Conservation (phyloP, 1,284 basidiomycete species). For the Rhodotorula sp. region DNA sequence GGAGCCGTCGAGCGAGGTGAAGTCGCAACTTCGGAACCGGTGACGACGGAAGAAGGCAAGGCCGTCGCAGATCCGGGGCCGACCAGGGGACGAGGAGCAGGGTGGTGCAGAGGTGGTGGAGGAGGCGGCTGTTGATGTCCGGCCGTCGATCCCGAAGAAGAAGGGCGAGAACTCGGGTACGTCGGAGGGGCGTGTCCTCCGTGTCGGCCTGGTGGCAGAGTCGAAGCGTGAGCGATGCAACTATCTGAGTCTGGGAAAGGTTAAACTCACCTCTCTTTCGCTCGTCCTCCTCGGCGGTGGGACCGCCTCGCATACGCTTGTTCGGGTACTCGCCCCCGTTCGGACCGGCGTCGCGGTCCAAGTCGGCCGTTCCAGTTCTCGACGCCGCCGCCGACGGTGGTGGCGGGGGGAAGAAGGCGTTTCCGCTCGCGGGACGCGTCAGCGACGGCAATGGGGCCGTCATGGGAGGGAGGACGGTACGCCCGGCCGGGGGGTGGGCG, state of each 20-base stretch:
- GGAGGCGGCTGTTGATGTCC: not conserved
- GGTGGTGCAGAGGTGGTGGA: conserved; percentile 21
- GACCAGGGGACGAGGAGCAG: conserved; percentile 15
- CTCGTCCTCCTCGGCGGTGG: conserved; percentile 19
- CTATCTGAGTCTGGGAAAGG: no score
- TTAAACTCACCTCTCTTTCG: conserved; percentile 11
- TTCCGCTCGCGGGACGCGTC: not conserved
- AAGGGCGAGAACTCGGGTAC: conserved; percentile 21
- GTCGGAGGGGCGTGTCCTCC: conserved; percentile 14
- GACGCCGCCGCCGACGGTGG: not conserved
- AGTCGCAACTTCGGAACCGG: not conserved
- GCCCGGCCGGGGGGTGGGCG: not conserved
- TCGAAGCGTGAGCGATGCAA: not conserved
- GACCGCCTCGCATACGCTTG: conserved; percentile 17
- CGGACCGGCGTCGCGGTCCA: not conserved
- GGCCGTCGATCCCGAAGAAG: conserved; percentile 21
- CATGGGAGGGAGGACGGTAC: conserved; percentile 18
- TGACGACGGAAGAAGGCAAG: conserved; percentile 5
- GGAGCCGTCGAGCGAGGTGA: conserved; percentile 7
- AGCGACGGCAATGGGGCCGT: conserved; percentile 1
- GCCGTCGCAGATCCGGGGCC: not conserved
- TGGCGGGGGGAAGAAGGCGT: conserved; percentile 10
- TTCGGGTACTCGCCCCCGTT: conserved; percentile 19
- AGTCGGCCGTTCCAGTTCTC: conserved; percentile 5
- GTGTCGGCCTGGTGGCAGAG: not conserved